Evolutionary conservation across 1,284 basidiomycete species (phyloP).

Genomic region (Cutaneotrichosporon mucoides): DNA sequence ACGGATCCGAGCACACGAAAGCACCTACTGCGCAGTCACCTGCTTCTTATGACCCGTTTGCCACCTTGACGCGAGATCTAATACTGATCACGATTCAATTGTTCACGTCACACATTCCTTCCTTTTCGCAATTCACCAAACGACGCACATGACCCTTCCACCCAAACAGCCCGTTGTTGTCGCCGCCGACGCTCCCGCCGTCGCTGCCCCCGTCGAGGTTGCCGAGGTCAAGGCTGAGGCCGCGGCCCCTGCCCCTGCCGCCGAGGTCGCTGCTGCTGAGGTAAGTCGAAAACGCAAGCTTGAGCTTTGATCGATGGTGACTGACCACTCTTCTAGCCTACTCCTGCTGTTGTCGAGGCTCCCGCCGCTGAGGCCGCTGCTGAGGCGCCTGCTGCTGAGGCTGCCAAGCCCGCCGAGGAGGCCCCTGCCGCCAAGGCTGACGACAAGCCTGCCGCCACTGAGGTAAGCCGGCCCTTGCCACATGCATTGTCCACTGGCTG

Average conservation of each 20-base stretch:
- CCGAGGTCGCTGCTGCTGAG: constrained; percentile 5
- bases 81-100: not conserved
- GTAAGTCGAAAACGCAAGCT: not conserved
- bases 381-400: constrained; percentile 21
- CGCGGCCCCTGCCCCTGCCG: constrained; percentile 15
- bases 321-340: not conserved
- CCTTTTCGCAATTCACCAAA: not conserved
- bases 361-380: not conserved
- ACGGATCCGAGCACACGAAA: too few relatives aligned
- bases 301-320: not conserved
- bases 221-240: constrained; percentile 4
- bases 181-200: constrained; percentile 3
- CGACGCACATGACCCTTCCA: not conserved
- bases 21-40: too few relatives aligned
- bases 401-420: constrained; percentile 19
- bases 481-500: too few relatives aligned
- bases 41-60: too few relatives aligned
- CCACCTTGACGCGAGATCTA: too few relatives aligned
- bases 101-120: not conserved
- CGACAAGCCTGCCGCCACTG: constrained; percentile 14
- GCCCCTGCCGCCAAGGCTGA: not conserved
- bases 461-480: not conserved
- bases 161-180: constrained; percentile 4
- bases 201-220: constrained; percentile 18
- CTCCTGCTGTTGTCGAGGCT: not conserved